Conservation (phyloP, 257 asterid species). For the Lithospermum erythrorhizon region DNA sequence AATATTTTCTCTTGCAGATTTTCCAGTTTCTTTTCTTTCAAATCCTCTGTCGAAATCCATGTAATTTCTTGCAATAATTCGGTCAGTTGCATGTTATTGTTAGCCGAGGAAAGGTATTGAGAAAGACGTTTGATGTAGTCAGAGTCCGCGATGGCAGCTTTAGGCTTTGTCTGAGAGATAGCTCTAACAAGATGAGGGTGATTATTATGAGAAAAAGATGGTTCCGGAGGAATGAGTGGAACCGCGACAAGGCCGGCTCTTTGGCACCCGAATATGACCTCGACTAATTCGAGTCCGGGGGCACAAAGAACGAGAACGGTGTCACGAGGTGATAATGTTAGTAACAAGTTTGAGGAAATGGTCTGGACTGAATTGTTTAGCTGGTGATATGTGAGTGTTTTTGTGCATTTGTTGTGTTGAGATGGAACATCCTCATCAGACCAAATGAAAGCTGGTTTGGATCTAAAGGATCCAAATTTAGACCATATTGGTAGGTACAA, state of each 20-base stretch:
- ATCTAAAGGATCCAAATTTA: constrained; percentile 34
- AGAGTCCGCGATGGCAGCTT: constrained; percentile 47
- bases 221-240: constrained; percentile 48
- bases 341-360: constrained; percentile 32
- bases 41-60: constrained; percentile 48
- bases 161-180: constrained; percentile 60
- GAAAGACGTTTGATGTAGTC: constrained; percentile 29
- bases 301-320: constrained; percentile 37
- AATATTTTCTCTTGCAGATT: neutral
- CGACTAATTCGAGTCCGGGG: constrained; percentile 61
- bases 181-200: constrained; percentile 48
- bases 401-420: neutral
- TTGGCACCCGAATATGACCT: constrained; percentile 57
- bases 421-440: constrained; percentile 32
- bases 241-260: constrained; percentile 55
- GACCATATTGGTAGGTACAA: constrained; percentile 72
- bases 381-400: constrained; percentile 29
- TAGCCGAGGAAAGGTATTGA: constrained; percentile 16
- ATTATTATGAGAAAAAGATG: constrained; percentile 18
- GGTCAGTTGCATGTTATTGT: constrained; percentile 15
- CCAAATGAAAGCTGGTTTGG: constrained; percentile 72
- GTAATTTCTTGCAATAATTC: constrained; percentile 17
- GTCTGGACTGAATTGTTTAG: constrained; percentile 33
- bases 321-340: constrained; percentile 34
- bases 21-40: constrained; percentile 7